Evolutionary conservation across 768 basidiomycete species (phyloP).

Genomic region (Paxillus ammoniavirescens): DNA sequence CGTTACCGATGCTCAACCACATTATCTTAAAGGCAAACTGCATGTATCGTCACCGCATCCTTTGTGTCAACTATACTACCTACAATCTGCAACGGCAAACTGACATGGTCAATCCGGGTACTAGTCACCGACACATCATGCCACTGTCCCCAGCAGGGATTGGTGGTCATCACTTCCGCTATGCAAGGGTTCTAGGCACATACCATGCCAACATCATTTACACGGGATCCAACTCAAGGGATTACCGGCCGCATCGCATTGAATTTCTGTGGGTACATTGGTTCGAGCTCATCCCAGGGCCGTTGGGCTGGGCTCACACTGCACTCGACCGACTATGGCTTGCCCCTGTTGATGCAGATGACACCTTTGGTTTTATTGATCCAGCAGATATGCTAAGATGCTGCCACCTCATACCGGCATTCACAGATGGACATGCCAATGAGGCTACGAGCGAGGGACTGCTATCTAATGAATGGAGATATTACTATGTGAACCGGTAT

Average conservation of each 20-base stretch:
- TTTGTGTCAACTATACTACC: slow-evolving; percentile 28
- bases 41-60: slow-evolving; percentile 21
- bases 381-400: slow-evolving; percentile 1
- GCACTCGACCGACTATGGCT: not conserved
- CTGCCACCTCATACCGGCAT: slow-evolving; percentile 9
- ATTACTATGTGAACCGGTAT: slow-evolving; percentile 9
- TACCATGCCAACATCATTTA: slow-evolving; percentile 16
- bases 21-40: slow-evolving; percentile 13
- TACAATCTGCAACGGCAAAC: slow-evolving; percentile 23
- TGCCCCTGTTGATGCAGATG: not conserved
- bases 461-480: not conserved
- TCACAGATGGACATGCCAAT: not conserved
- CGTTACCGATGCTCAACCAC: not conserved
- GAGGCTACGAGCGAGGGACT: not conserved
- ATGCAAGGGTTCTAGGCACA: slow-evolving; percentile 10
- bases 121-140: slow-evolving; percentile 20
- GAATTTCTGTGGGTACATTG: not conserved
- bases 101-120: slow-evolving; percentile 17
- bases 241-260: not conserved
- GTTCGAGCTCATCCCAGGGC: not conserved
- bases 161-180: not conserved
- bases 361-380: slow-evolving; percentile 8
- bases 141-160: slow-evolving; percentile 1
- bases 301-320: not conserved
- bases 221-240: not conserved